Conservation (phyloP, 202 grass and related monocot species). For the Digitaria exilis region DNA sequence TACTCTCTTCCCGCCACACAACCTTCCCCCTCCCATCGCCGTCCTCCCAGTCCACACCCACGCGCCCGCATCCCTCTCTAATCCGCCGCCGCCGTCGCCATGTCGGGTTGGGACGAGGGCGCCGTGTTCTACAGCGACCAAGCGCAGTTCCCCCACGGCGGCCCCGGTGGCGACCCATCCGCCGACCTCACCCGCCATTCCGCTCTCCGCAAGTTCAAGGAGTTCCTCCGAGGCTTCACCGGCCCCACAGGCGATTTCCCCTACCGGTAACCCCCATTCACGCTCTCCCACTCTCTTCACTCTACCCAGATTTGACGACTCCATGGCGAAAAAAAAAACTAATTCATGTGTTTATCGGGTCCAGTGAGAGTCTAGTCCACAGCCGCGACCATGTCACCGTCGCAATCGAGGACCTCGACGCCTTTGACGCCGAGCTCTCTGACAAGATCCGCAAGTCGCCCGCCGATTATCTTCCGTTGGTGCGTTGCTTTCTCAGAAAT, state of each 20-base stretch:
- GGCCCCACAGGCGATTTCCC: slow-evolving; percentile 82
- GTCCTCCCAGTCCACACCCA: neutral
- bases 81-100: neutral
- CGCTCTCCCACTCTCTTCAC: neutral
- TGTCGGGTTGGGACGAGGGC: slow-evolving; percentile 99
- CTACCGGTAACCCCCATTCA: slow-evolving; percentile 59
- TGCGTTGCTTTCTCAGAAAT: slow-evolving; percentile 10
- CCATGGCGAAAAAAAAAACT: neutral
- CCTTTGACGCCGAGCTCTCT: slow-evolving; percentile 86
- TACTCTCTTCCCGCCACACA: slow-evolving; percentile 36
- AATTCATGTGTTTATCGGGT: slow-evolving; percentile 10
- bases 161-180: slow-evolving; percentile 62
- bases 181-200: slow-evolving; percentile 76
- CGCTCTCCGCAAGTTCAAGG: slow-evolving; percentile 97
- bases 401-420: slow-evolving; percentile 90
- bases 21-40: neutral
- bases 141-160: slow-evolving; percentile 85
- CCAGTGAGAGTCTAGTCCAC: slow-evolving; percentile 88
- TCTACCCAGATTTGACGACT: slow-evolving; percentile 2
- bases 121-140: slow-evolving; percentile 99
- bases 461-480: slow-evolving; percentile 80
- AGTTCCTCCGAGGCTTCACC: slow-evolving; percentile 91
- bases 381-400: slow-evolving; percentile 84
- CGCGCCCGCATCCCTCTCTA: neutral
- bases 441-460: slow-evolving; percentile 90